phyloP scores from a whole-genome alignment of 2,329 filamentous ascomycete genomes.

The Penicillium sp. region DNA sequence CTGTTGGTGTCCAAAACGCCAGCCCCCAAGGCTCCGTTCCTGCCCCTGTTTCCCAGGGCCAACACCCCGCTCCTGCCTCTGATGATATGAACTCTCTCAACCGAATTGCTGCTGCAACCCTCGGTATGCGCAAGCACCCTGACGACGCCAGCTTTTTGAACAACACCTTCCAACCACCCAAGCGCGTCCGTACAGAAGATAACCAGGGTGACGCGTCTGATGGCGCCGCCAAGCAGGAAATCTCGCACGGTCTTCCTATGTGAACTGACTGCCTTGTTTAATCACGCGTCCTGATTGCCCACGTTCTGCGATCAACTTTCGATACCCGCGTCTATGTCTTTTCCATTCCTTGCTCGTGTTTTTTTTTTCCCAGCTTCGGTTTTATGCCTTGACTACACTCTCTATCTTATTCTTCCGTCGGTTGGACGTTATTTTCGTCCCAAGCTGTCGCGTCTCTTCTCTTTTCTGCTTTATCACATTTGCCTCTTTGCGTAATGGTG shows the following conservation, averaged over 20 bases:
- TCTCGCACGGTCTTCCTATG: slow-evolving; percentile 28
- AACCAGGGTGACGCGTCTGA: slow-evolving; percentile 25
- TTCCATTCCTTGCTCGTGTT: not conserved
- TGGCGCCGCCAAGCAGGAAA: slow-evolving; percentile 28
- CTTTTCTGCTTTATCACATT: not conserved
- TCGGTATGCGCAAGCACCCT: slow-evolving; percentile 44
- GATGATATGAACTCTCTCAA: slow-evolving; percentile 44
- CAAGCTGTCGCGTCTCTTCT: no score
- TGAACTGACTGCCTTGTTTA: not conserved
- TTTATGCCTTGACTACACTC: not conserved
- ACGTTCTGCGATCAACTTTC: slow-evolving; percentile 7
- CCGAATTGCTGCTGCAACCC: slow-evolving; percentile 43
- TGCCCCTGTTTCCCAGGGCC: slow-evolving; percentile 25
- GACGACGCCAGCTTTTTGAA: slow-evolving; percentile 37
- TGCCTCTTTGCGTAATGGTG: slow-evolving; percentile 14
- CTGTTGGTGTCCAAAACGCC: slow-evolving; percentile 22
- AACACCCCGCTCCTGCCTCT: slow-evolving; percentile 28
- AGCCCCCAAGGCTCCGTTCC: slow-evolving; percentile 21
- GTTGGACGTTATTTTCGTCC: no score
- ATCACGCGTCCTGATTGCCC: slow-evolving; percentile 5
- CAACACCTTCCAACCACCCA: slow-evolving; percentile 32
- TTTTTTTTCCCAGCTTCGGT: slow-evolving; percentile 1
- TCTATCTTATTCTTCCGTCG: not conserved
- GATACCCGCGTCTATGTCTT: slow-evolving; percentile 10
- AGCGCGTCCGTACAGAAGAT: slow-evolving; percentile 33